Conservation (phyloP, 108 stramenopile species). For the Licmophora abbreviata region DNA sequence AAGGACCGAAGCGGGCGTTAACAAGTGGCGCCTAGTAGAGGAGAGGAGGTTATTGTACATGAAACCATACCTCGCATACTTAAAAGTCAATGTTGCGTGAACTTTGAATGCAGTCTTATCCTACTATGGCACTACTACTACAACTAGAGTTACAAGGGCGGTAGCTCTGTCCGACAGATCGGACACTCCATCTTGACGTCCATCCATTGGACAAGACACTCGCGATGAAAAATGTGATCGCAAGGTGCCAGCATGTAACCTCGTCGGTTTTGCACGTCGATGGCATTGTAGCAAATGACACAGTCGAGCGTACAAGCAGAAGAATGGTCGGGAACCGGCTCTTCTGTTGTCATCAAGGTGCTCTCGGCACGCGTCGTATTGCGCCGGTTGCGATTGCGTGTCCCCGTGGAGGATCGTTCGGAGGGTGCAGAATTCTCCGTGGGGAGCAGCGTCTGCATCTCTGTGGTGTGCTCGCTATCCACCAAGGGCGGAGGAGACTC, state of each 20-base stretch:
- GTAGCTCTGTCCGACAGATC: constrained; percentile 52
- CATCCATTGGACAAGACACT: constrained; percentile 94
- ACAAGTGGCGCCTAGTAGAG: no score
- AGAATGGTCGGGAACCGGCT: background rate
- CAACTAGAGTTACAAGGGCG: constrained; percentile 9
- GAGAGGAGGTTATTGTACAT: no score
- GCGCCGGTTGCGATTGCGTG: constrained; percentile 50
- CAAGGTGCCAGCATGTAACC: constrained; percentile 97
- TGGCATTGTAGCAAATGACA: constrained; percentile 88
- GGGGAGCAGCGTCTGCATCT: background rate
- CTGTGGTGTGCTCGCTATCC: background rate
- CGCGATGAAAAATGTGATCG: constrained; percentile 90
- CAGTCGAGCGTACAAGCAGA: constrained; percentile 51
- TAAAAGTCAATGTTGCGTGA: no score
- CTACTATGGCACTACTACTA: background rate
- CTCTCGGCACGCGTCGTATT: constrained; percentile 3
- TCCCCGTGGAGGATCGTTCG: constrained; percentile 20
- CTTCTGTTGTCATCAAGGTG: constrained; percentile 19
- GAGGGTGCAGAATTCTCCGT: constrained; percentile 19
- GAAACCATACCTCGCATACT: no score
- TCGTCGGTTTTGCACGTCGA: constrained; percentile 45
- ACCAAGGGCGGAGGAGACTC: background rate
- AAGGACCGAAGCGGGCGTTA: no score
- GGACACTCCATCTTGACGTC: constrained; percentile 96
- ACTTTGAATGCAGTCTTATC: no score